A percentile compares a stretch with the other conserved stretches of the same genome.
These are phyloP conservation scores for Blastocystis sp. DNA, from an alignment of 352 stramenopile genomes.

Conservation along the genomic window DNA sequence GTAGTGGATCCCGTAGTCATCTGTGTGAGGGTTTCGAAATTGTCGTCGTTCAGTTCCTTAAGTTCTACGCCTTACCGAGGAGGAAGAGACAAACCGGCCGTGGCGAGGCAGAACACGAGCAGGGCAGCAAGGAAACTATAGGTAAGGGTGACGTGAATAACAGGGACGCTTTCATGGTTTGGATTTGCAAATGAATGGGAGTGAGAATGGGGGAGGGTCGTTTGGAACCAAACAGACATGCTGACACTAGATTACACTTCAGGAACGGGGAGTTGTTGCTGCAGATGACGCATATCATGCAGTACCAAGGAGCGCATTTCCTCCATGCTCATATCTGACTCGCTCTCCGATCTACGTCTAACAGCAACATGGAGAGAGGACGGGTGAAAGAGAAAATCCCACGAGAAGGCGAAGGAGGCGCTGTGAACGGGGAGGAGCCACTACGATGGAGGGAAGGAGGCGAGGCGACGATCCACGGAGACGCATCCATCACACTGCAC, in stretches of 20 bases:
- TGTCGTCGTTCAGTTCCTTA: conserved; percentile 52
- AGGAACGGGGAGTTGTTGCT: neutral
- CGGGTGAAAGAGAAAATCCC: conserved; percentile 24
- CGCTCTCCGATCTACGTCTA: neutral
- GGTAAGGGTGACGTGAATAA: neutral
- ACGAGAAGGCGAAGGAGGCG: conserved; percentile 32
- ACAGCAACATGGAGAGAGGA: neutral
- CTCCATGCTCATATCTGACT: neutral
- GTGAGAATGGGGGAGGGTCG: too few species aligned
- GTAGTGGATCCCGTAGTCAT: conserved; percentile 60
- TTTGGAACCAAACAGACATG: too few species aligned
- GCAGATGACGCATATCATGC: neutral
- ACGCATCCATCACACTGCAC: conserved; percentile 57
- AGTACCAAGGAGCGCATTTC: neutral
- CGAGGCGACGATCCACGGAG: conserved; percentile 10
- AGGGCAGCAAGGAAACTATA: neutral
- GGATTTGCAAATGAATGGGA: too few species aligned
- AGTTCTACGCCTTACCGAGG: conserved; percentile 35
- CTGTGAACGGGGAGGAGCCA: conserved; percentile 50
- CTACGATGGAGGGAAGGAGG: neutral
- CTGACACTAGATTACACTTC: neutral
- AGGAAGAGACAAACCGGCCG: conserved; percentile 4
- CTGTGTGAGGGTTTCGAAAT: conserved; percentile 58
- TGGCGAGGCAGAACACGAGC: neutral
- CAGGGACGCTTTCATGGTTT: conserved; percentile 1